A percentile compares a stretch with the other conserved stretches of the same genome.
Conservation (phyloP, 179 eudicot species). For the Carnegiea gigantea region DNA sequence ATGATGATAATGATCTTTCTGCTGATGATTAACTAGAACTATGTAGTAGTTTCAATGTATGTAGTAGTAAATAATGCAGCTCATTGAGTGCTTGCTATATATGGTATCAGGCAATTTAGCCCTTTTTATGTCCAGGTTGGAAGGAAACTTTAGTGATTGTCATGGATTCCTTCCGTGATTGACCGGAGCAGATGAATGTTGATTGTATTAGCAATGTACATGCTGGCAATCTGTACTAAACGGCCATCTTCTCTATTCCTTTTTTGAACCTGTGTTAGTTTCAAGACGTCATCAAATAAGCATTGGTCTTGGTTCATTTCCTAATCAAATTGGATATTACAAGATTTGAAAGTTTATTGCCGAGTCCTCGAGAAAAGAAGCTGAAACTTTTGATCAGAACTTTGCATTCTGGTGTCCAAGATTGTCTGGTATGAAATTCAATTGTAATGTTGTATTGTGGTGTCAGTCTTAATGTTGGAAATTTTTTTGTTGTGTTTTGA, state of each 20-base stretch:
- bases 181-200: neutral
- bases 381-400: no score
- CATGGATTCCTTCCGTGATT: neutral
- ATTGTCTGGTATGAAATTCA: no score
- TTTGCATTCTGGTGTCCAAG: no score
- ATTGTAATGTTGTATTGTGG: no score
- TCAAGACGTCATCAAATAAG: no score
- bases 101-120: conserved; percentile 4
- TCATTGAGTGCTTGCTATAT: conserved; percentile 6
- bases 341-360: no score
- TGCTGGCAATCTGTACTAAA: neutral
- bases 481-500: no score
- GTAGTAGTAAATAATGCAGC: conserved; percentile 29
- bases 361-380: no score
- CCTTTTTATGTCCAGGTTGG: neutral
- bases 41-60: conserved; percentile 8
- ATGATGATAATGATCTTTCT: conserved; percentile 43
- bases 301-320: no score
- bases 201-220: conserved; percentile 5
- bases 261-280: no score
- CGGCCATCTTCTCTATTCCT: neutral
- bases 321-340: neutral
- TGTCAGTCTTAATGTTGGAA: no score
- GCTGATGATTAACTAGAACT: conserved; percentile 32
- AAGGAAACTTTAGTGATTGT: neutral